phyloP scores from a whole-genome alignment of 352 stramenopile genomes.

The Globisporangium carolinianum region DNA sequence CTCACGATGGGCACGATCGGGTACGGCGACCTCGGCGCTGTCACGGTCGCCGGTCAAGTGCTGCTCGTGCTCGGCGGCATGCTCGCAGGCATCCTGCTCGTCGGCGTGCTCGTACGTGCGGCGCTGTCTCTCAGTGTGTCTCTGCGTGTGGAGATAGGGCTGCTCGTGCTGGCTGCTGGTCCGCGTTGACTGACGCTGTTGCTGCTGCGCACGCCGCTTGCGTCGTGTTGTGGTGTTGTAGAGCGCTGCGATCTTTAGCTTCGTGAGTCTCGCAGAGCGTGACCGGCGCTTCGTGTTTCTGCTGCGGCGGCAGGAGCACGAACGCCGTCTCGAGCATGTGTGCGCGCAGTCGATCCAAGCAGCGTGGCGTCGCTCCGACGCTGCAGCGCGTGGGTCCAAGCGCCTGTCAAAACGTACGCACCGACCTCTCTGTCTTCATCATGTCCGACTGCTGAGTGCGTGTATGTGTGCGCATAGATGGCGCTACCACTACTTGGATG shows the following conservation, averaged over 20 bases:
- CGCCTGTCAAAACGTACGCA: constrained; percentile 21
- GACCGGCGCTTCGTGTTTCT: constrained; percentile 58
- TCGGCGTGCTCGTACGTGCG: constrained; percentile 54
- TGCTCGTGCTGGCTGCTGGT: background rate
- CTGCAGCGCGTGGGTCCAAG: background rate
- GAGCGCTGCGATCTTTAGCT: constrained; percentile 60
- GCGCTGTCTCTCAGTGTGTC: background rate
- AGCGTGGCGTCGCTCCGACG: constrained; percentile 31
- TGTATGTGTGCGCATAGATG: no score
- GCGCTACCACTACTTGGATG: no score
- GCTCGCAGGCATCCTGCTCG: constrained; percentile 58
- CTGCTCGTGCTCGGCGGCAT: constrained; percentile 61
- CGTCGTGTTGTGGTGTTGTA: constrained; percentile 5
- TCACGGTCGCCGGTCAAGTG: constrained; percentile 49
- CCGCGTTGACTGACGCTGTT: background rate
- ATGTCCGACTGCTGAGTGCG: no score
- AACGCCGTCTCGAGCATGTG: constrained; percentile 28
- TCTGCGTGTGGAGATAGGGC: background rate
- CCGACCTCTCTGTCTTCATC: background rate
- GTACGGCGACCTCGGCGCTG: constrained; percentile 57
- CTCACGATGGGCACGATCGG: constrained; percentile 75
- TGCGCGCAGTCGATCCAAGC: constrained; percentile 61
- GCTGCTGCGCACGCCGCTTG: no score
- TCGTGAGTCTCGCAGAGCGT: constrained; percentile 44
- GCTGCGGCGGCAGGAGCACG: constrained; percentile 36